Evolutionary conservation across 2,329 filamentous ascomycete genomes (phyloP), one percentile per base, ranked within the genome.

Genomic region (Arthrobotrys megalospora): DNA sequence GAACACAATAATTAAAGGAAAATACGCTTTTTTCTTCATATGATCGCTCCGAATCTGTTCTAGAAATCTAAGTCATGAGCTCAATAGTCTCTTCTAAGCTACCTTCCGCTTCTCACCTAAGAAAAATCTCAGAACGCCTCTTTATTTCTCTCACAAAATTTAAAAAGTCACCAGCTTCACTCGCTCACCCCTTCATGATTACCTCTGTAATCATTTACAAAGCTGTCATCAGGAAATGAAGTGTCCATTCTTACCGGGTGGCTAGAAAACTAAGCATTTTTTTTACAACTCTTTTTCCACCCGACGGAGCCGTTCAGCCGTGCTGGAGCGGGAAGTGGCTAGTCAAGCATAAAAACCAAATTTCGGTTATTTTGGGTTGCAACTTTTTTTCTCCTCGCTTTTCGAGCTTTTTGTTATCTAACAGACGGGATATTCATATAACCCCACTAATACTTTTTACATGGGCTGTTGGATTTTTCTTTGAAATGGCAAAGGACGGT

Each of bases 321-420:
- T 60, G 55, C 36, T 41, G 36, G 36, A 4, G 34, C 55, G 55
- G 55, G 36, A 60, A 58, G 28, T 4, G 19, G 11, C 6, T 12
- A 63, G 55, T 47, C 41, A 24, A 43, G 53, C 50, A 41, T 73
- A 60, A 73, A 41, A n/a, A 62, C 58, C 68, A 55, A 72, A 72
- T 72, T 65, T 72, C 68, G 68, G 68, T 65, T 72, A 64, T 64
- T 72, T 47, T 32, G 43, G 12, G 36, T 16, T 21, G 12, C 38
- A 48, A 60, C 43, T 28, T n/a, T 41, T 11, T 19, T n/a, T 3
- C 8, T 43, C 5, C 14, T 14, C n/a, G 6, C 6, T 43, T 43
- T 3, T 6, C 2, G 8, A 14, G 41, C 2, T 14, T 34, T 38
- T 53, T 21, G 50, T 53, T 53, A 53, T 53, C 50, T 53, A 50